Evolutionary conservation across 306 rosid genomes (phyloP).

Genomic region (Boehmeria nivea): DNA sequence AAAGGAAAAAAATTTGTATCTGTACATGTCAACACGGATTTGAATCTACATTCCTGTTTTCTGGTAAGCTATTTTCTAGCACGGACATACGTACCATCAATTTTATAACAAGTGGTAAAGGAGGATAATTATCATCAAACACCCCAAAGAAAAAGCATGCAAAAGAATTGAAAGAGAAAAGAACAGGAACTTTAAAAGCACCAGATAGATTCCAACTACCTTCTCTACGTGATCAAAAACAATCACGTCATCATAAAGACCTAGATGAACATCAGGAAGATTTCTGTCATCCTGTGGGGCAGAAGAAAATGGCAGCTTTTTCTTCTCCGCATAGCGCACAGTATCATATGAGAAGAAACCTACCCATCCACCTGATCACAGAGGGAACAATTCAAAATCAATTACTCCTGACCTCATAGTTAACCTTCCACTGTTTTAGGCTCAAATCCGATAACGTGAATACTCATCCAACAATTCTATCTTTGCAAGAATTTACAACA

Average conservation of each 20-base stretch:
- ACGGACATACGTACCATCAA: too few relatives aligned
- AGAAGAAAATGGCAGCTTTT: constrained; percentile 75
- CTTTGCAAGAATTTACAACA: background rate
- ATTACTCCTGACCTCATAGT: too few relatives aligned
- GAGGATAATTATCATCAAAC: background rate
- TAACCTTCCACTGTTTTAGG: too few relatives aligned
- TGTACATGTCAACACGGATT: too few relatives aligned
- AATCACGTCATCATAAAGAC: constrained; percentile 83
- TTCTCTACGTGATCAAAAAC: constrained; percentile 95
- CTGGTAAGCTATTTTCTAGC: too few relatives aligned
- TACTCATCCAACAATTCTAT: background rate
- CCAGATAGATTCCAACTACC: constrained; percentile 30
- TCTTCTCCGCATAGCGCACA: constrained; percentile 90
- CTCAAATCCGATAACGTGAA: too few relatives aligned
- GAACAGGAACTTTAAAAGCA: background rate
- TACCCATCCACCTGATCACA: constrained; percentile 83
- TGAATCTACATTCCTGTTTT: too few relatives aligned
- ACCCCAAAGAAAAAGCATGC: background rate
- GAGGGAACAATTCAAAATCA: background rate
- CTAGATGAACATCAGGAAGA: constrained; percentile 94
- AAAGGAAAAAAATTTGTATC: background rate
- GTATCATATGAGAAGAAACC: constrained; percentile 97
- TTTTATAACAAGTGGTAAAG: background rate
- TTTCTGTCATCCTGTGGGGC: constrained; percentile 84
- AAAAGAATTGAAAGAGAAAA: background rate